Conservation (phyloP, 148 eudicot genomes). For the Fagopyrum homotropicum region DNA sequence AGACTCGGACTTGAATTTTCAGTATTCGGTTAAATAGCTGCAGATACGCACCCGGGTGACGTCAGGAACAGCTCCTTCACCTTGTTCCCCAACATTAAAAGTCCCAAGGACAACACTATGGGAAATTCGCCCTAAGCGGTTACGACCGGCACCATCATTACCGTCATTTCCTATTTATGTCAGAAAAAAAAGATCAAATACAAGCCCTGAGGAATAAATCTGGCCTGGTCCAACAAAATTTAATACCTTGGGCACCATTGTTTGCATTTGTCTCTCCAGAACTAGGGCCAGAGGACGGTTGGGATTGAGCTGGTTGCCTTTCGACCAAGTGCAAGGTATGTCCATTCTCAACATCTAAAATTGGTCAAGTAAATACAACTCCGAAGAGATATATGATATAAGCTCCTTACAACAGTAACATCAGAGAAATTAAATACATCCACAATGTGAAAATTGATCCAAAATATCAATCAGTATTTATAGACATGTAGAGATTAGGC, state of each 20-base stretch:
- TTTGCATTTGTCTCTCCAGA: conserved; percentile 36
- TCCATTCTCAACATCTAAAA: conserved; percentile 76
- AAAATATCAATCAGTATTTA: not conserved
- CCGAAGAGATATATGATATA: not conserved
- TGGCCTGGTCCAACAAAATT: not conserved
- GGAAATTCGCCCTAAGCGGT: conserved; percentile 69
- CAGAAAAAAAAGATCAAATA: conserved; percentile 5
- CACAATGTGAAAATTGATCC: not conserved
- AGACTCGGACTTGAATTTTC: not conserved
- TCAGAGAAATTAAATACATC: not conserved
- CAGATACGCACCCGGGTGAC: conserved; percentile 57
- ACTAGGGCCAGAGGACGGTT: conserved; percentile 38
- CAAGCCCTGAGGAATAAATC: not conserved
- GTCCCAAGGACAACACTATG: conserved; percentile 88
- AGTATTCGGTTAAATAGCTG: not conserved
- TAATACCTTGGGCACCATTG: conserved; percentile 39
- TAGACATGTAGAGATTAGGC: not conserved
- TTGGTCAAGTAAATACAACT: conserved; percentile 30
- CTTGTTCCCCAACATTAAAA: conserved; percentile 69
- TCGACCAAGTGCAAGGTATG: conserved; percentile 85
- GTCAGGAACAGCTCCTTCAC: conserved; percentile 65
- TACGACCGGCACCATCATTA: conserved; percentile 47
- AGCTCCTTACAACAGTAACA: not conserved
- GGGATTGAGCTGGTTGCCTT: conserved; percentile 70
- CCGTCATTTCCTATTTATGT: conserved; percentile 45